Conservation (phyloP, 1,139 yeast genomes). For the Arxiozyma heterogenica region DNA sequence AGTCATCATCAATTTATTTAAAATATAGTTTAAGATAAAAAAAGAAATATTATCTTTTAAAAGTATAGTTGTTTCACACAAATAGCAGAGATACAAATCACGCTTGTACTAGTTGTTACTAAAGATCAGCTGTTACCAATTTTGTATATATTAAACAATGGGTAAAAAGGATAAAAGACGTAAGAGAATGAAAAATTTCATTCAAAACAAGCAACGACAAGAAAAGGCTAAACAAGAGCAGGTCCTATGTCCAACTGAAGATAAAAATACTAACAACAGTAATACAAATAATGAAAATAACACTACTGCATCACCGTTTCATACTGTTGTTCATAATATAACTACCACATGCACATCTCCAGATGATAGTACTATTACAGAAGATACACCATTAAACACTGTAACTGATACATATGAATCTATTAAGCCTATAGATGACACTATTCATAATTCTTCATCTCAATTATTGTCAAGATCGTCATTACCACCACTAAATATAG, state of each 20-base stretch:
- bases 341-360: not conserved
- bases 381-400: slow-evolving; percentile 5
- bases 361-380: slow-evolving; percentile 4
- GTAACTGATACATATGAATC: slow-evolving; percentile 1
- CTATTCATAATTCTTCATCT: not conserved
- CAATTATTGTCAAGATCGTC: not conserved
- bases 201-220: slow-evolving; percentile 7
- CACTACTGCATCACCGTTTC: not conserved
- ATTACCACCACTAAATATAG: not conserved
- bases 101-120: too few species aligned
- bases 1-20: not conserved
- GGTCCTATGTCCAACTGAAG: not conserved
- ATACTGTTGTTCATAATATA: slow-evolving; percentile 9
- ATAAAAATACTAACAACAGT: too few species aligned
- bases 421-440: not conserved
- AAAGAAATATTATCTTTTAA: not conserved
- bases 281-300: too few species aligned
- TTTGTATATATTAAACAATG: slow-evolving; percentile 1
- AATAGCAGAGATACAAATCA: too few species aligned
- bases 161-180: slow-evolving; percentile 16
- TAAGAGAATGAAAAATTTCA: slow-evolving; percentile 12
- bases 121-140: too few species aligned
- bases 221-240: not conserved
- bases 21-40: too few species aligned
- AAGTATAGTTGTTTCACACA: not conserved